Conservation (phyloP, 371 early-diverging fungal species). For the Catenaria anguillulae region DNA sequence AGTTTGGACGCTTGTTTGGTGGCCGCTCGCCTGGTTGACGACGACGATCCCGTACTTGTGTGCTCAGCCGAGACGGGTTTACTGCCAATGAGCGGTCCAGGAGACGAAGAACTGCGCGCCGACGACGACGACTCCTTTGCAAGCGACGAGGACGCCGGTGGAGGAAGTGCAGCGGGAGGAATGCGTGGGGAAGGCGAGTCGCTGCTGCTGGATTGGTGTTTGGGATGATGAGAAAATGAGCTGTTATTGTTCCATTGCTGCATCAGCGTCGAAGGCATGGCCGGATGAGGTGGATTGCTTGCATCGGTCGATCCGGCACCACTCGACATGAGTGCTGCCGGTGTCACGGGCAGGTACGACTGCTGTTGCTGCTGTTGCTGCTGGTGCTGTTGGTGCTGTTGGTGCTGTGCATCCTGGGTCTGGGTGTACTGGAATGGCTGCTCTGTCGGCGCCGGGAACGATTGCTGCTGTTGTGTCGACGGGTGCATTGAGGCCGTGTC, state of each 20-base stretch:
- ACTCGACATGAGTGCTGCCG: neutral
- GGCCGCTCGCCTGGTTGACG: neutral
- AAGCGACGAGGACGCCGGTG: neutral
- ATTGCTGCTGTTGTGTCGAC: neutral
- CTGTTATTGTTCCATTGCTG: too few species aligned
- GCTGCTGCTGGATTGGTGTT: too few species aligned
- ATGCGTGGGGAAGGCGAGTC: too few species aligned
- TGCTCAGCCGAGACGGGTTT: neutral
- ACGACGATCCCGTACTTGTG: neutral
- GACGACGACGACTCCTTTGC: neutral
- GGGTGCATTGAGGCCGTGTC: too few species aligned
- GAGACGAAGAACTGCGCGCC: neutral
- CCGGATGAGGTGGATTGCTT: too few species aligned
- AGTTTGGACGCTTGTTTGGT: neutral
- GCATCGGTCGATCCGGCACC: too few species aligned
- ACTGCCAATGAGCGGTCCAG: neutral
- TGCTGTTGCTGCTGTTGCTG: neutral
- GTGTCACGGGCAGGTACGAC: neutral
- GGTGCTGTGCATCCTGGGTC: neutral
- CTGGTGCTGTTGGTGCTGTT: neutral
- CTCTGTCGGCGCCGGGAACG: neutral
- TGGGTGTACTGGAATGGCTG: neutral
- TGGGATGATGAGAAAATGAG: too few species aligned
- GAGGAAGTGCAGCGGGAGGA: neutral
- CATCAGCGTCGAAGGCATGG: too few species aligned